These are phyloP conservation scores for Bromus sterilis DNA, from an alignment of 176 grass and related monocot genomes.

Conservation along the genomic window DNA sequence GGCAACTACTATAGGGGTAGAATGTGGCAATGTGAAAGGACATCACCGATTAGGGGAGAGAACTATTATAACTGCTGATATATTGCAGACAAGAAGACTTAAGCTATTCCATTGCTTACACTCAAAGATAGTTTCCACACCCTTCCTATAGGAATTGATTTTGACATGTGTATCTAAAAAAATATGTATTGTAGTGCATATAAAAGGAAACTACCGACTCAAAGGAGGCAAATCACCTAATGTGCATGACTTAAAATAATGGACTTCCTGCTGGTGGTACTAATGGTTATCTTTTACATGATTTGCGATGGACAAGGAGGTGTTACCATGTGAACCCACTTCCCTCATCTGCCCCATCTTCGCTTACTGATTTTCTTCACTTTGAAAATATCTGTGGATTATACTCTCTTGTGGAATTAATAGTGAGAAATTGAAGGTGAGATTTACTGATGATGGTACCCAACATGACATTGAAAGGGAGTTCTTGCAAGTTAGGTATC, in stretches of 20 bases:
- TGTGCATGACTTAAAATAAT: background rate
- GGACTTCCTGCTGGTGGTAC: background rate
- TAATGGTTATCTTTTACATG: conserved; percentile 11
- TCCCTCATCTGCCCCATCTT: no score
- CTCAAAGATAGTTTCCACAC: no score
- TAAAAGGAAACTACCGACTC: background rate
- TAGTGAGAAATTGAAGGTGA: no score
- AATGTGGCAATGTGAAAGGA: background rate
- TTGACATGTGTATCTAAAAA: background rate
- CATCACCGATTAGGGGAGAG: background rate
- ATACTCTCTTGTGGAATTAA: no score
- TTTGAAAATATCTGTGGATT: no score
- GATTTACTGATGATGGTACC: no score
- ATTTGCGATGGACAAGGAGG: conserved; percentile 27
- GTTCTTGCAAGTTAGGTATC: no score
- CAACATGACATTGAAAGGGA: no score
- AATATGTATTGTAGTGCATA: background rate
- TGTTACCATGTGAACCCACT: background rate
- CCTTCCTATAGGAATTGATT: background rate
- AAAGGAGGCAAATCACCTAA: background rate
- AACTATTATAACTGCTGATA: no score
- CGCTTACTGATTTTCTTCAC: no score
- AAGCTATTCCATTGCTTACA: background rate
- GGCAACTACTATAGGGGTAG: background rate
- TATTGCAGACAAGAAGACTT: background rate